Evolutionary conservation across 352 stramenopile species (phyloP).

Genomic region (Phytophthora litchii): DNA sequence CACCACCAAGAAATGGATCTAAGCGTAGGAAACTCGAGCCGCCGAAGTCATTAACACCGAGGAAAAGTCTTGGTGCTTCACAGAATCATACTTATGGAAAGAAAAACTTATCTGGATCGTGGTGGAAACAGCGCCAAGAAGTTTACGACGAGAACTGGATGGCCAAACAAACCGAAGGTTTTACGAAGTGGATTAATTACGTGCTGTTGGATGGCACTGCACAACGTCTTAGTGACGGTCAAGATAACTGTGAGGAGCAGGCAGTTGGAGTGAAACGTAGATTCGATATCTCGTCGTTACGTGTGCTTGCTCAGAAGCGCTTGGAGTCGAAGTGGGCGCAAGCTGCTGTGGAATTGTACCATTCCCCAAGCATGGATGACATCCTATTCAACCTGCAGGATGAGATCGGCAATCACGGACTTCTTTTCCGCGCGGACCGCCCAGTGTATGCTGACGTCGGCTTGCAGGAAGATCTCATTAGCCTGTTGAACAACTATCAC

Average conservation of each 20-base stretch:
- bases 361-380: slow-evolving; percentile 53
- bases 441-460: slow-evolving; percentile 92
- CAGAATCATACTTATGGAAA: slow-evolving; percentile 15
- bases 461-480: slow-evolving; percentile 84
- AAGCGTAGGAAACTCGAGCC: slow-evolving; percentile 38
- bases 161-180: slow-evolving; percentile 76
- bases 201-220: slow-evolving; percentile 67
- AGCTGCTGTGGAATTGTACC: slow-evolving; percentile 65
- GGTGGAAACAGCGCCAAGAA: slow-evolving; percentile 78
- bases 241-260: slow-evolving; percentile 13
- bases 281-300: slow-evolving; percentile 76
- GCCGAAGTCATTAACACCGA: slow-evolving; percentile 5
- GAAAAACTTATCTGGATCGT: slow-evolving; percentile 50
- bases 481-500: slow-evolving; percentile 91
- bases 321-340: slow-evolving; percentile 72
- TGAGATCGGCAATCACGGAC: slow-evolving; percentile 71
- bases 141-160: slow-evolving; percentile 83
- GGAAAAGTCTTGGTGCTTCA: slow-evolving; percentile 11
- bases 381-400: slow-evolving; percentile 69
- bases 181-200: slow-evolving; percentile 91
- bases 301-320: slow-evolving; percentile 71
- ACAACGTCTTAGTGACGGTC: slow-evolving; percentile 39
- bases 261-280: slow-evolving; percentile 20
- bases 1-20: slow-evolving; percentile 35
- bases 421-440: slow-evolving; percentile 87